Evolutionary conservation across 169 alveolate genomes (phyloP).

Genomic region (Cryptosporidium muris): DNA sequence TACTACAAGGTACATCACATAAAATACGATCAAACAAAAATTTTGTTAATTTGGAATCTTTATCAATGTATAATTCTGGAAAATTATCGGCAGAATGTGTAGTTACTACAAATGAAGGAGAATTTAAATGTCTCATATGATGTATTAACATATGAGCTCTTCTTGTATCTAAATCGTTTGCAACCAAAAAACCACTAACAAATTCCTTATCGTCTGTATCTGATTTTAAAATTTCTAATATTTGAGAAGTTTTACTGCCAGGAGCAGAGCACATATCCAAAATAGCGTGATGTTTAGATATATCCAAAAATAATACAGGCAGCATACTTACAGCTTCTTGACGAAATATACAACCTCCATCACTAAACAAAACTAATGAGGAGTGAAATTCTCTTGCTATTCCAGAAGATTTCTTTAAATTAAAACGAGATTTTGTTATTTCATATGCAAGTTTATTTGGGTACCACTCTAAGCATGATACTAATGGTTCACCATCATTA

Average conservation of each 20-base stretch:
- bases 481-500: conserved; percentile 70
- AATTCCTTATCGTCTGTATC: conserved; percentile 5
- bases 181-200: conserved; percentile 85
- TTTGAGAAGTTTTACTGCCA: conserved; percentile 87
- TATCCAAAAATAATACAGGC: conserved; percentile 84
- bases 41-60: conserved; percentile 16
- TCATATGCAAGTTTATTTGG: conserved; percentile 76
- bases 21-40: conserved; percentile 86
- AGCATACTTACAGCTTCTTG: conserved; percentile 90
- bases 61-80: conserved; percentile 79
- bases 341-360: conserved; percentile 81
- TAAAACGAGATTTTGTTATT: conserved; percentile 76
- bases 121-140: conserved; percentile 85
- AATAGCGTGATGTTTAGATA: conserved; percentile 72
- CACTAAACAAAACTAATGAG: conserved; percentile 76
- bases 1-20: conserved; percentile 96
- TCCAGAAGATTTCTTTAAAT: conserved; percentile 77
- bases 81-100: conserved; percentile 90
- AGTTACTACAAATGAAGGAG: conserved; percentile 85
- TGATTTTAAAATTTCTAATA: conserved; percentile 76
- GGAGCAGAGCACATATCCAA: conserved; percentile 93
- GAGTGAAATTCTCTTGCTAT: conserved; percentile 75
- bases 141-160: conserved; percentile 94
- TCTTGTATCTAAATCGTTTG: conserved; percentile 91
- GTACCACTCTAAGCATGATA: conserved; percentile 47